Conservation (phyloP, 192 early-diverging fungal genomes). For the Coemansia furcata region DNA sequence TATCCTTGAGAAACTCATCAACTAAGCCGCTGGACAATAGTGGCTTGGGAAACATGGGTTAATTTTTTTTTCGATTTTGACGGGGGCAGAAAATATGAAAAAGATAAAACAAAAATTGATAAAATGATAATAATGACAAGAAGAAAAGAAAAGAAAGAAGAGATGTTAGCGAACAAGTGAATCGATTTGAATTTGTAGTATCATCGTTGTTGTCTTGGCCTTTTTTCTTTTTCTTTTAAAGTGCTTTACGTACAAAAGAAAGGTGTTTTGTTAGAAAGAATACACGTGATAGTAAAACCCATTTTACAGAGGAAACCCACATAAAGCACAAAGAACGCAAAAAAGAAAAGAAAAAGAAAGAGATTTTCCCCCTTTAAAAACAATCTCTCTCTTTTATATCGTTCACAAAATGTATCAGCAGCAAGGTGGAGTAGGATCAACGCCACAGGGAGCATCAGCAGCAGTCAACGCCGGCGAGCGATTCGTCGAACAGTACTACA, state of each 20-base stretch:
- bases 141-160: too few relatives aligned
- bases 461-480: conserved; percentile 9
- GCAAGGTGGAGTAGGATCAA: too few relatives aligned
- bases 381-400: not conserved
- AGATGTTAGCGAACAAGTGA: too few relatives aligned
- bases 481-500: conserved; percentile 44
- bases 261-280: too few relatives aligned
- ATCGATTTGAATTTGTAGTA: too few relatives aligned
- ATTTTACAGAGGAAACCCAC: not conserved
- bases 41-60: not conserved
- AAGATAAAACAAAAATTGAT: not conserved
- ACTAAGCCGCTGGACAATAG: not conserved
- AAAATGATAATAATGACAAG: too few relatives aligned
- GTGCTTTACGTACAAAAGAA: not conserved
- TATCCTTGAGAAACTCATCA: not conserved
- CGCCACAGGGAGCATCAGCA: not conserved
- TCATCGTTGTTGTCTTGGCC: too few relatives aligned
- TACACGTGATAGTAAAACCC: not conserved
- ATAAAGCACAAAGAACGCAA: not conserved
- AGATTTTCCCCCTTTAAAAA: not conserved
- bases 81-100: not conserved
- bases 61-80: not conserved
- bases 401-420: too few relatives aligned
- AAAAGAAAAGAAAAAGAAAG: not conserved
- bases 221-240: conserved; percentile 2